phyloP scores from a whole-genome alignment of 768 basidiomycete species.

The Leucocoprinus birnbaumii region DNA sequence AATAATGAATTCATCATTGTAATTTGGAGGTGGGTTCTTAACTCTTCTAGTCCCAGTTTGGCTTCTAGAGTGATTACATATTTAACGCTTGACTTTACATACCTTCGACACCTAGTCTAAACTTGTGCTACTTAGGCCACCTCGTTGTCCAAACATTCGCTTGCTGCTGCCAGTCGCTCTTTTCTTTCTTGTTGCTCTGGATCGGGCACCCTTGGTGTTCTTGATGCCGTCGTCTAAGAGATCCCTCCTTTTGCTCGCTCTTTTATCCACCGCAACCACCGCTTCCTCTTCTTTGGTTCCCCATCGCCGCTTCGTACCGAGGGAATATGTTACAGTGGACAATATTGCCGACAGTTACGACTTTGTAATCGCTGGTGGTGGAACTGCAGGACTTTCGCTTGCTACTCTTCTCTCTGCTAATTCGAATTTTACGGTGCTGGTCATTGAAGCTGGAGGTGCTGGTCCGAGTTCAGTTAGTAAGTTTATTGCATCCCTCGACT shows the following conservation, averaged over 20 bases:
- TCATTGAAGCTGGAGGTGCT: slow-evolving; percentile 41
- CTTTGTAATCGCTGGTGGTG: slow-evolving; percentile 32
- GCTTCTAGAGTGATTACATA: too few relatives aligned
- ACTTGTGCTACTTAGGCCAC: too few relatives aligned
- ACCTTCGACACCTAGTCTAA: too few relatives aligned
- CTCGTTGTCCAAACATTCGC: too few relatives aligned
- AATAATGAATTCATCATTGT: too few relatives aligned
- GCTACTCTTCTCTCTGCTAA: slow-evolving; percentile 35
- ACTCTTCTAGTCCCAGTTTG: too few relatives aligned
- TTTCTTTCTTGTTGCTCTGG: too few relatives aligned
- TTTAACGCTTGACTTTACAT: too few relatives aligned
- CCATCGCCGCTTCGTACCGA: not conserved
- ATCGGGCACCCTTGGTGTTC: too few relatives aligned
- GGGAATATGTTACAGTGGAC: slow-evolving; percentile 13
- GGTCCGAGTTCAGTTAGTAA: slow-evolving; percentile 39
- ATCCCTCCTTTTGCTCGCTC: not conserved
- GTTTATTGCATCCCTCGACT: slow-evolving; percentile 10
- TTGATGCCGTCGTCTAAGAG: too few relatives aligned
- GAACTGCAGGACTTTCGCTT: slow-evolving; percentile 33
- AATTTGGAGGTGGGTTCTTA: too few relatives aligned
- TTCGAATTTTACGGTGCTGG: slow-evolving; percentile 30
- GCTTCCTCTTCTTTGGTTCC: not conserved
- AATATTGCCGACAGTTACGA: slow-evolving; percentile 26
- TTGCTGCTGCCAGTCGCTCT: too few relatives aligned
- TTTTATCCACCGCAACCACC: not conserved